phyloP scores from a whole-genome alignment of 2,329 filamentous ascomycete genomes.

The Fusarium foetens region DNA sequence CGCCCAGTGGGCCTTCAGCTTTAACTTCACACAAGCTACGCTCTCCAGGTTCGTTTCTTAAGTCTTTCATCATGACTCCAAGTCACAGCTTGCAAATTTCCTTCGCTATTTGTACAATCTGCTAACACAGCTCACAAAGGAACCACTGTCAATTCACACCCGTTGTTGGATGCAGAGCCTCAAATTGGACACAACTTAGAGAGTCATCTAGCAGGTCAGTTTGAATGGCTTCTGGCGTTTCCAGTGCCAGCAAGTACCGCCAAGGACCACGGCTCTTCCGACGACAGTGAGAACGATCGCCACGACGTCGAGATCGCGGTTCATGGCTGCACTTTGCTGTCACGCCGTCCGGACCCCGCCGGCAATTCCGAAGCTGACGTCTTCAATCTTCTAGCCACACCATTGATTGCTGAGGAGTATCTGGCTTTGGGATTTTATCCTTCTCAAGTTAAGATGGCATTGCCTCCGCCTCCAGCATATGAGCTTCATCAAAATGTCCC shows the following conservation, averaged over 20 bases:
- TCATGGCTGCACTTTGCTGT: constrained; percentile 65
- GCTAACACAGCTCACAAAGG: constrained; percentile 30
- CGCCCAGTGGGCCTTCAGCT: not conserved
- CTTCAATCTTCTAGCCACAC: constrained; percentile 61
- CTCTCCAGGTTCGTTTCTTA: constrained; percentile 32
- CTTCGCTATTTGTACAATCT: not conserved
- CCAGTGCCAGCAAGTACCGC: constrained; percentile 44
- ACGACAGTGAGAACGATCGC: constrained; percentile 19
- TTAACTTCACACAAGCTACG: not conserved
- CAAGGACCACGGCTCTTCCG: constrained; percentile 26
- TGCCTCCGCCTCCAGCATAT: constrained; percentile 41
- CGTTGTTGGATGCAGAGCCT: constrained; percentile 41
- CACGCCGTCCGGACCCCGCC: constrained; percentile 46
- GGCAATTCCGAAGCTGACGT: constrained; percentile 48
- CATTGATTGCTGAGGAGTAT: constrained; percentile 47
- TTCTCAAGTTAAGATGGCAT: constrained; percentile 38
- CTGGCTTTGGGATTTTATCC: constrained; percentile 28
- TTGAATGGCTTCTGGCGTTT: constrained; percentile 60
- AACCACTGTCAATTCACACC: constrained; percentile 29
- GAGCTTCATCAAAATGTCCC: constrained; percentile 36
- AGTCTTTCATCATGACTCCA: not conserved
- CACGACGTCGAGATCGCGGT: constrained; percentile 46
- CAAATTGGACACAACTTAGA: constrained; percentile 49
- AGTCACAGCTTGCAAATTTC: not conserved
- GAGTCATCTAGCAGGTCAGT: constrained; percentile 60